Conservation (phyloP, 78 protist species). For the Dictyostelium citrinum region DNA sequence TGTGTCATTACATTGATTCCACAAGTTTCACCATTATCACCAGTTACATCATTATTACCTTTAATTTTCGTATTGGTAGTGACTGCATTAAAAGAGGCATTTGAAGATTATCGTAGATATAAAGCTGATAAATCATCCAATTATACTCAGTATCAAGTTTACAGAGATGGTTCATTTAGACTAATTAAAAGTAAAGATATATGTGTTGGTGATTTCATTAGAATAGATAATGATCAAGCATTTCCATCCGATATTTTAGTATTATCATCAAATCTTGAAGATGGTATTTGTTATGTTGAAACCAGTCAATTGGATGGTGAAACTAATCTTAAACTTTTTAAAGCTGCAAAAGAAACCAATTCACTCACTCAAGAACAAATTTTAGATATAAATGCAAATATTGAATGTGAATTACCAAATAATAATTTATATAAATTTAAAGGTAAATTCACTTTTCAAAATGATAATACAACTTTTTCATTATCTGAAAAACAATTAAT, state of each 20-base stretch:
- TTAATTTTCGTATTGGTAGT: conserved; percentile 82
- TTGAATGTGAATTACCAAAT: conserved; percentile 53
- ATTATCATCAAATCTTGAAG: conserved; percentile 26
- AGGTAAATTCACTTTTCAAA: not conserved
- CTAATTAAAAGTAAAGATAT: not conserved
- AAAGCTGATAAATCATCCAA: conserved; percentile 49
- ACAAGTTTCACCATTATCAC: conserved; percentile 83
- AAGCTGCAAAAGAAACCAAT: conserved; percentile 31
- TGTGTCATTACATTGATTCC: conserved; percentile 77
- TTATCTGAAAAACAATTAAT: conserved; percentile 39
- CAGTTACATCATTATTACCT: conserved; percentile 86
- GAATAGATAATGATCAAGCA: conserved; percentile 19
- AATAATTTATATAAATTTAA: conserved; percentile 40
- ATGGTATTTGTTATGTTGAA: conserved; percentile 75
- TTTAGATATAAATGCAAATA: not conserved
- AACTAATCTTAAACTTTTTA: conserved; percentile 42
- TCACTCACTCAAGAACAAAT: not conserved
- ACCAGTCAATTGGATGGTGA: conserved; percentile 78
- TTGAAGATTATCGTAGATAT: conserved; percentile 85
- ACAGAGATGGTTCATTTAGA: not conserved
- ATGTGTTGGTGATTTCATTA: conserved; percentile 66
- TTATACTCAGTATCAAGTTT: conserved; percentile 8
- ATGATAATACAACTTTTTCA: not conserved
- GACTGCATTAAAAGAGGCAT: conserved; percentile 81
- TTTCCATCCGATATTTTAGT: conserved; percentile 74